A percentile compares a stretch with the other conserved stretches of the same genome.
These are phyloP conservation scores for Pythium aristosporum DNA, from an alignment of 352 stramenopile genomes.

Conservation along the genomic window DNA sequence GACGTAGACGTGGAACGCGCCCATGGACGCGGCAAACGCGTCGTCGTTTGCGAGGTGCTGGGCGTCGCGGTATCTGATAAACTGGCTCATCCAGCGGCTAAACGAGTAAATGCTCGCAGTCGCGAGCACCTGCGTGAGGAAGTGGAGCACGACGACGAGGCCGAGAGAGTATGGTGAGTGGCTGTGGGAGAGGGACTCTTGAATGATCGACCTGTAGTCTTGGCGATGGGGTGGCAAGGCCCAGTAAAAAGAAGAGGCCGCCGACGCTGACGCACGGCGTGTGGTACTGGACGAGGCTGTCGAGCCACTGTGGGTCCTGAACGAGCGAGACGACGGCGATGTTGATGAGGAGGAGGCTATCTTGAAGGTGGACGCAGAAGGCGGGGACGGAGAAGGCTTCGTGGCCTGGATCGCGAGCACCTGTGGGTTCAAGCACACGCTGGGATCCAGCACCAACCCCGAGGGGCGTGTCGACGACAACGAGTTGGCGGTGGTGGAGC, in stretches of 20 bases:
- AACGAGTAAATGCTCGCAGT: slow-evolving; percentile 40
- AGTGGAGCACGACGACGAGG: slow-evolving; percentile 34
- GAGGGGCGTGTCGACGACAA: neutral
- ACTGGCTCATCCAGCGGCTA: slow-evolving; percentile 37
- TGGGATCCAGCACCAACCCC: slow-evolving; percentile 24
- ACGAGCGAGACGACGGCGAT: slow-evolving; percentile 2
- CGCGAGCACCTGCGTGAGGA: slow-evolving; percentile 34
- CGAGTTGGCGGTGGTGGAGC: neutral
- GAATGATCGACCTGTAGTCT: slow-evolving; percentile 24
- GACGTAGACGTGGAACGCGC: slow-evolving; percentile 26
- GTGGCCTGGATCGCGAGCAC: slow-evolving; percentile 30
- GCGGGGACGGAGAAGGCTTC: neutral
- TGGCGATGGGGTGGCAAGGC: slow-evolving; percentile 12
- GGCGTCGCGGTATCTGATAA: slow-evolving; percentile 10
- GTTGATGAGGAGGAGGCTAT: too few relatives aligned
- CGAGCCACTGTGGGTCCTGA: neutral
- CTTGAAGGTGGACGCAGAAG: neutral
- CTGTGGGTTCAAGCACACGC: slow-evolving; percentile 21
- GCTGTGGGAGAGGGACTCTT: slow-evolving; percentile 39
- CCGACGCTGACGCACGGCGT: neutral
- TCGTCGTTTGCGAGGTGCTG: slow-evolving; percentile 14
- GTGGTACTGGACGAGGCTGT: neutral
- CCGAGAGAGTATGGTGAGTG: slow-evolving; percentile 26
- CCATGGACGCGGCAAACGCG: slow-evolving; percentile 14
- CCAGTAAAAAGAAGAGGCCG: neutral